These are phyloP conservation scores for Aspergillus sclerotioniger DNA, from an alignment of 495 filamentous ascomycete genomes.

Conservation along the genomic window DNA sequence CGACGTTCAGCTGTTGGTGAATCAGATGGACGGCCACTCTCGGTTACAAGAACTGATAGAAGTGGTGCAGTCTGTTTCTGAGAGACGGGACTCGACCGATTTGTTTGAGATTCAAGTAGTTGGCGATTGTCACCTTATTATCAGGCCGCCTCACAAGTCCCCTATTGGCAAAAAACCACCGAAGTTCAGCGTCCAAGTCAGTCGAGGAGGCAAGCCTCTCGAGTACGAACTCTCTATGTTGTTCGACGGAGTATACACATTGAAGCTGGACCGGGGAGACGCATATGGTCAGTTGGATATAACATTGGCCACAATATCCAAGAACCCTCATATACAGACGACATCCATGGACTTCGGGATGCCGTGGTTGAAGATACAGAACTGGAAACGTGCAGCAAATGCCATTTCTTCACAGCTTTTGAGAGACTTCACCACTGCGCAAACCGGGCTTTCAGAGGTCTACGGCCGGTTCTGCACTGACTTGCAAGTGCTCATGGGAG, in stretches of 20 bases:
- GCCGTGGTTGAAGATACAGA: constrained; percentile 57
- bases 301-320: constrained; percentile 52
- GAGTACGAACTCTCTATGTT: constrained; percentile 50
- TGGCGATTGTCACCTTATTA: constrained; percentile 59
- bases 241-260: constrained; percentile 57
- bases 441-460: constrained; percentile 40
- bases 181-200: constrained; percentile 52
- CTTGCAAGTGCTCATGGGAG: constrained; percentile 47
- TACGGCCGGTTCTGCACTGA: constrained; percentile 50
- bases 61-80: constrained; percentile 17
- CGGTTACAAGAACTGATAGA: constrained; percentile 22
- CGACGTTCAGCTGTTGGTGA: constrained; percentile 18
- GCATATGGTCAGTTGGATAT: constrained; percentile 59
- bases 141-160: constrained; percentile 55
- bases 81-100: constrained; percentile 23
- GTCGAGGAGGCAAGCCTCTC: constrained; percentile 41
- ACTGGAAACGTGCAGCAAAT: constrained; percentile 53
- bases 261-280: constrained; percentile 56
- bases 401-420: constrained; percentile 41
- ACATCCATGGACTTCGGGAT: constrained; percentile 60
- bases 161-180: constrained; percentile 46
- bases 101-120: constrained; percentile 60
- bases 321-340: constrained; percentile 51
- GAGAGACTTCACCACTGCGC: constrained; percentile 42
- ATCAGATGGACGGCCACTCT: constrained; percentile 12